phyloP scores from a whole-genome alignment of 2,329 filamentous ascomycete species.

The Microcyclospora tardicrescens region DNA sequence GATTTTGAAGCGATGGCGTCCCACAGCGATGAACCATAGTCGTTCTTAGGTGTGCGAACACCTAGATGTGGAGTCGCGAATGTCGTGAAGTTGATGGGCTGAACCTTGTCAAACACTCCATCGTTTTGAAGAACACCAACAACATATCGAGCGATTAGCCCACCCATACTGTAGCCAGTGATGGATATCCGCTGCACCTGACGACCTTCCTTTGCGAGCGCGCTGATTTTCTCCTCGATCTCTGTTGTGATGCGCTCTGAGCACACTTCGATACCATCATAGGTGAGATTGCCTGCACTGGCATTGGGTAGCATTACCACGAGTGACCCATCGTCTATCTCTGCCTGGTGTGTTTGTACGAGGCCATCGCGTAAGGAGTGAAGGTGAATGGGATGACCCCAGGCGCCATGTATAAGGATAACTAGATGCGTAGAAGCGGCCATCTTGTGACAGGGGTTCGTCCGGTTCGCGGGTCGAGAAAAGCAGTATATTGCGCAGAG shows the following conservation, averaged over 20 bases:
- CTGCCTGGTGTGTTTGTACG: slow-evolving; percentile 41
- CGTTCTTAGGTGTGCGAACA: slow-evolving; percentile 31
- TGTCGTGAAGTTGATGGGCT: slow-evolving; percentile 85
- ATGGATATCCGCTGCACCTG: slow-evolving; percentile 72
- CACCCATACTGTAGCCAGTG: slow-evolving; percentile 80
- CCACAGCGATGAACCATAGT: slow-evolving; percentile 35
- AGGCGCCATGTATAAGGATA: slow-evolving; percentile 65
- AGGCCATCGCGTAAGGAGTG: slow-evolving; percentile 53
- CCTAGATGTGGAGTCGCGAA: slow-evolving; percentile 69
- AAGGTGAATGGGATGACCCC: slow-evolving; percentile 69
- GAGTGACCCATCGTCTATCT: slow-evolving; percentile 40
- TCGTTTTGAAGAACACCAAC: slow-evolving; percentile 72
- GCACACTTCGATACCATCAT: slow-evolving; percentile 55
- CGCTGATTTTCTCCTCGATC: slow-evolving; percentile 45
- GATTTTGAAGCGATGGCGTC: slow-evolving; percentile 72
- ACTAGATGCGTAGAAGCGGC: slow-evolving; percentile 44
- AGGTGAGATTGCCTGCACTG: slow-evolving; percentile 58
- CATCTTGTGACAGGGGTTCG: neutral
- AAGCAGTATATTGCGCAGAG: no score
- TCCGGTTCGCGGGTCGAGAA: no score
- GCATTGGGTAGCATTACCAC: slow-evolving; percentile 60
- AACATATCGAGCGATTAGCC: slow-evolving; percentile 73
- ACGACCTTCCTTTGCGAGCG: slow-evolving; percentile 47
- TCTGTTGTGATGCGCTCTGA: slow-evolving; percentile 53
- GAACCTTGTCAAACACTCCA: slow-evolving; percentile 63